phyloP scores from a whole-genome alignment of 116 monocot genomes.

The Posidonia oceanica region DNA sequence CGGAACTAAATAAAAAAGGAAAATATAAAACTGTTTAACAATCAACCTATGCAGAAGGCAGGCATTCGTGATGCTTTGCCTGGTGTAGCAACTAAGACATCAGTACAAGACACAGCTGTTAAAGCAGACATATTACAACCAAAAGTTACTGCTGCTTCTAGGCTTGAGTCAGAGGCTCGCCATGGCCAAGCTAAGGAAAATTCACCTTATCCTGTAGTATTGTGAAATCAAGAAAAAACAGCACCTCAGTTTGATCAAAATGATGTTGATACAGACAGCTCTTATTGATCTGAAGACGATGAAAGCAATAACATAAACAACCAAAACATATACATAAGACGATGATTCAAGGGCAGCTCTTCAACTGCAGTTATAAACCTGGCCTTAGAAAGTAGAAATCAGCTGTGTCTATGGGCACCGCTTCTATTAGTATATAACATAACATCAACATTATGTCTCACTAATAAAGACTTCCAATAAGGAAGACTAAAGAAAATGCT shows the following conservation, averaged over 20 bases:
- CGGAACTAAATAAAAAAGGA: constrained; percentile 67
- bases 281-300: constrained; percentile 64
- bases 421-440: too few relatives aligned
- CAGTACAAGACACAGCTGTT: background rate
- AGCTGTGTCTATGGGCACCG: too few relatives aligned
- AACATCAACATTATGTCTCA: too few relatives aligned
- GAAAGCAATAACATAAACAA: constrained; percentile 38
- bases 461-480: too few relatives aligned
- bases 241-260: constrained; percentile 21
- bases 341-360: too few relatives aligned
- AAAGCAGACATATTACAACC: background rate
- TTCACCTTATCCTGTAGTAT: constrained; percentile 14
- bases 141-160: background rate
- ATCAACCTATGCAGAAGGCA: constrained; percentile 3
- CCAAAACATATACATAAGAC: too few relatives aligned
- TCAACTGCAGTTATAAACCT: too few relatives aligned
- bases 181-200: constrained; percentile 17
- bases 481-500: too few relatives aligned
- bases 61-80: constrained; percentile 10
- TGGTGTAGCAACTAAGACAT: background rate
- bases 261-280: constrained; percentile 53
- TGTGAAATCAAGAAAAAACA: constrained; percentile 19
- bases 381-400: too few relatives aligned
- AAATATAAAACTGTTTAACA: background rate
- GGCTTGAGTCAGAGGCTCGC: constrained; percentile 1